Base-by-base conservation (phyloP, 768 basidiomycete species). In the Boletus rubescentipes region DNA sequence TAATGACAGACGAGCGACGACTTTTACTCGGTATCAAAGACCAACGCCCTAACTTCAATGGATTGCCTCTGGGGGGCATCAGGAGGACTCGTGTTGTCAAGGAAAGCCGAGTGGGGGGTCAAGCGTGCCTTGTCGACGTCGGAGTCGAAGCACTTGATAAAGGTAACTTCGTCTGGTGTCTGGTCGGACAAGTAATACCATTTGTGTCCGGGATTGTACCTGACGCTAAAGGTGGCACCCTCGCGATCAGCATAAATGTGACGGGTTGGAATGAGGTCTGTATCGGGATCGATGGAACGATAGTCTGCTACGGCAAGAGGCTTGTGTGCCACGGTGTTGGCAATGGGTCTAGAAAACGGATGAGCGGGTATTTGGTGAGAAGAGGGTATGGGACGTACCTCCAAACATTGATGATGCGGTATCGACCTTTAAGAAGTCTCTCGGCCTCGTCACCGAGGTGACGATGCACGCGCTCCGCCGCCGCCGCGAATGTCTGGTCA, bases 381-480 rank as follows among this genome's bases (percentile, higher is more conserved):
- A 3, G 12, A 18, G 10, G 14, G 7, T 0, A 10, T 5, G n/a
- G 4, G 14, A 41, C 57, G 41, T 9, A 66, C 58, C 77, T 74
- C 77, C 77, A 77, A 45, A 78, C 72, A 55, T 79, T 79, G 62
- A 79, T 75, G 59, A 78, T 75, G 45, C 73, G 75, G 30, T 71
- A 67, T 46, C 77, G 75, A 12, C 69, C 64, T 52, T 73, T 67
- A 49, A 79, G 66, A 18, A 77, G 70, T 15, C 68, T 70, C 53
- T 75, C 73, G 1, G 76, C 78, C 26, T 79, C 77, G 11, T 67
- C 70, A 5, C 68, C 67, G 20, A 73, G 71, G 41, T 78, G 76
- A 15, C 63, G 54, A 23, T 68, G 59, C 0, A 79, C 76, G 6
- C 78, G 74, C 18, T 58, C 55, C n/a, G 69, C 62, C 8, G 70